These are phyloP conservation scores for Colletotrichum sojae DNA, from an alignment of 2,329 filamentous ascomycete species.

Conservation along the genomic window DNA sequence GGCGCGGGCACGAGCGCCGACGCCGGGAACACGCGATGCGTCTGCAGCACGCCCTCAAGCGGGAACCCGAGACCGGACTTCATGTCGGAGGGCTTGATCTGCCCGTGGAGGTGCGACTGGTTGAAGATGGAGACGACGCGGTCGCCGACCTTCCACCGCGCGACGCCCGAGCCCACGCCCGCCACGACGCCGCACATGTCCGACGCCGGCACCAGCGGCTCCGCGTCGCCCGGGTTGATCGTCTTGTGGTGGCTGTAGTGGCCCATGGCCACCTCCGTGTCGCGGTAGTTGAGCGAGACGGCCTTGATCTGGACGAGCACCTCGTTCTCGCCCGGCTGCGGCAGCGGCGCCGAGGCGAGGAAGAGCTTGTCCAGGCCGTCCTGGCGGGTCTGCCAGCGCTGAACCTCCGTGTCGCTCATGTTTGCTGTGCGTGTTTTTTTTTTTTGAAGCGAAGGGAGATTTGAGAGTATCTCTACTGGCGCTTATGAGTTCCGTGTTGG, in stretches of 20 bases:
- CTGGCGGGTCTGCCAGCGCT: constrained; percentile 69
- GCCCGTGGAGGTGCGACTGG: constrained; percentile 70
- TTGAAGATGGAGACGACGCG: constrained; percentile 78
- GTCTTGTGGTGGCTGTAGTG: constrained; percentile 76
- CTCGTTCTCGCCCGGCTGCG: constrained; percentile 64
- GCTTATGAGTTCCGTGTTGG: no score
- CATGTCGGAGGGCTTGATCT: constrained; percentile 69
- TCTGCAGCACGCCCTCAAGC: constrained; percentile 68
- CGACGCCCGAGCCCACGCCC: constrained; percentile 56
- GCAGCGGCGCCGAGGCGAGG: constrained; percentile 60
- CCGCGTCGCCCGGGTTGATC: constrained; percentile 53
- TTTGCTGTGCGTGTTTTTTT: background rate
- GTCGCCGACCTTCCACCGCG: constrained; percentile 68
- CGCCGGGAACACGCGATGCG: constrained; percentile 72
- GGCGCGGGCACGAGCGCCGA: constrained; percentile 70
- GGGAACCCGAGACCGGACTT: constrained; percentile 73
- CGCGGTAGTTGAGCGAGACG: constrained; percentile 65
- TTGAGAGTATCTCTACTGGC: no score
- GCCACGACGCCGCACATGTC: constrained; percentile 78
- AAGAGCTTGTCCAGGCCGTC: constrained; percentile 69
- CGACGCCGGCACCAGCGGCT: constrained; percentile 73
- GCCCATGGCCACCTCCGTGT: constrained; percentile 73
- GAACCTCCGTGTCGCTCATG: constrained; percentile 30
- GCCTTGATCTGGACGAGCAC: constrained; percentile 63
- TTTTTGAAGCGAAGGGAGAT: no score